These are phyloP conservation scores for Clavispora phyllophila DNA, from an alignment of 805 yeast genomes.

Conservation along the genomic window DNA sequence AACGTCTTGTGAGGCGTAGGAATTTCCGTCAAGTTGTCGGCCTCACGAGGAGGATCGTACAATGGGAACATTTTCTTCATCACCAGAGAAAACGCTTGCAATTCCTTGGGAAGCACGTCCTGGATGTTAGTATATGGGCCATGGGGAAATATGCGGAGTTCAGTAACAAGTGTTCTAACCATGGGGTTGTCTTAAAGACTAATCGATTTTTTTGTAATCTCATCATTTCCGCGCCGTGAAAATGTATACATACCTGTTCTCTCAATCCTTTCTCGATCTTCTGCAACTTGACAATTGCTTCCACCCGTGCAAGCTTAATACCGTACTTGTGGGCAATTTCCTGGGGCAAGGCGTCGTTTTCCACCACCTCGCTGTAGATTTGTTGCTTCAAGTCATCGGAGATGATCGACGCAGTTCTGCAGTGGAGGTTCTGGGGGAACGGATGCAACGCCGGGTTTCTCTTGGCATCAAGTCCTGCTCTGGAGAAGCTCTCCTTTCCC, in stretches of 20 bases:
- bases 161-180: conserved; percentile 43
- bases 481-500: conserved; percentile 21
- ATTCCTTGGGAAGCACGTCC: conserved; percentile 49
- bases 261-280: conserved; percentile 61
- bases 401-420: conserved; percentile 62
- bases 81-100: conserved; percentile 52
- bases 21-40: conserved; percentile 88
- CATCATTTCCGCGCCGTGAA: conserved; percentile 31
- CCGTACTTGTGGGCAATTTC: conserved; percentile 76
- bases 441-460: conserved; percentile 53
- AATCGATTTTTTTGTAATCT: conserved; percentile 53
- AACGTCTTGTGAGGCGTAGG: conserved; percentile 83
- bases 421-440: conserved; percentile 70
- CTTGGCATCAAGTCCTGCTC: conserved; percentile 8
- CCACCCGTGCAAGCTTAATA: conserved; percentile 77
- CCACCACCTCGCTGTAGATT: conserved; percentile 53
- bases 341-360: conserved; percentile 54
- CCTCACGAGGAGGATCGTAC: conserved; percentile 35
- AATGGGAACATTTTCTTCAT: conserved; percentile 83
- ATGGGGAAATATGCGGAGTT: background rate
- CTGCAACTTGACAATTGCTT: conserved; percentile 73
- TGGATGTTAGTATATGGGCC: conserved; percentile 35
- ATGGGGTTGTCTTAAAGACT: conserved; percentile 70
- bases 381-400: conserved; percentile 53
- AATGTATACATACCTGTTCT: conserved; percentile 48